These are phyloP conservation scores for Aspergillus piperis DNA, from an alignment of 2,329 filamentous ascomycete species.

Conservation along the genomic window DNA sequence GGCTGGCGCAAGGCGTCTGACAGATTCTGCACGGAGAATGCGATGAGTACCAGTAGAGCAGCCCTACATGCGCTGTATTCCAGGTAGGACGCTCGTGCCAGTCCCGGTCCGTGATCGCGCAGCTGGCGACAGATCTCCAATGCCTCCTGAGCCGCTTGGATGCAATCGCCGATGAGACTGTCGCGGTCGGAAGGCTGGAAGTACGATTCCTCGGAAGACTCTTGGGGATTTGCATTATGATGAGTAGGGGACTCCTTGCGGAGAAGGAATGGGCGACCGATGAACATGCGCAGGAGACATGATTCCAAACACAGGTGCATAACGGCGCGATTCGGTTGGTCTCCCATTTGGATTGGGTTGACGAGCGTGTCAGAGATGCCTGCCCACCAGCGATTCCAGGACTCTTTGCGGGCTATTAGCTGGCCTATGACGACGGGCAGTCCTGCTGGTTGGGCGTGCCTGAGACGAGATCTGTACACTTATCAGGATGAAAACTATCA, in stretches of 20 bases:
- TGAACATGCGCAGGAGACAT: slow-evolving; percentile 52
- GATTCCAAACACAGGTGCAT: slow-evolving; percentile 45
- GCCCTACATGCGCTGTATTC: slow-evolving; percentile 41
- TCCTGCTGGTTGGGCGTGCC: slow-evolving; percentile 16
- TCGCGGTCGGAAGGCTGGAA: slow-evolving; percentile 5
- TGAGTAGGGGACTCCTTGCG: slow-evolving; percentile 1
- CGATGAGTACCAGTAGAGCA: slow-evolving; percentile 37
- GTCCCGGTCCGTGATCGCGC: slow-evolving; percentile 25
- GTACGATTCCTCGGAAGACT: not conserved
- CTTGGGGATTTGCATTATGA: not conserved
- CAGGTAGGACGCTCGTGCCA: slow-evolving; percentile 37
- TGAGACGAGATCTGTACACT: slow-evolving; percentile 18
- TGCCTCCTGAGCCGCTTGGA: slow-evolving; percentile 29
- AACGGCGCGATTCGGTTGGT: slow-evolving; percentile 15
- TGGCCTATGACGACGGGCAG: slow-evolving; percentile 11
- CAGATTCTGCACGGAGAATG: slow-evolving; percentile 31
- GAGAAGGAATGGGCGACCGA: slow-evolving; percentile 53
- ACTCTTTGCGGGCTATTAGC: slow-evolving; percentile 12
- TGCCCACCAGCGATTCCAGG: slow-evolving; percentile 20
- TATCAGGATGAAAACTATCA: not conserved
- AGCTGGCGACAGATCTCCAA: slow-evolving; percentile 29
- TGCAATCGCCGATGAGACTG: slow-evolving; percentile 28
- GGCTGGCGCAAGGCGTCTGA: slow-evolving; percentile 25
- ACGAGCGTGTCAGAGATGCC: slow-evolving; percentile 5
- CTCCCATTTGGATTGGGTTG: not conserved